Conservation (phyloP, 2,329 filamentous ascomycete genomes). For the Pezicula rhizophila region DNA sequence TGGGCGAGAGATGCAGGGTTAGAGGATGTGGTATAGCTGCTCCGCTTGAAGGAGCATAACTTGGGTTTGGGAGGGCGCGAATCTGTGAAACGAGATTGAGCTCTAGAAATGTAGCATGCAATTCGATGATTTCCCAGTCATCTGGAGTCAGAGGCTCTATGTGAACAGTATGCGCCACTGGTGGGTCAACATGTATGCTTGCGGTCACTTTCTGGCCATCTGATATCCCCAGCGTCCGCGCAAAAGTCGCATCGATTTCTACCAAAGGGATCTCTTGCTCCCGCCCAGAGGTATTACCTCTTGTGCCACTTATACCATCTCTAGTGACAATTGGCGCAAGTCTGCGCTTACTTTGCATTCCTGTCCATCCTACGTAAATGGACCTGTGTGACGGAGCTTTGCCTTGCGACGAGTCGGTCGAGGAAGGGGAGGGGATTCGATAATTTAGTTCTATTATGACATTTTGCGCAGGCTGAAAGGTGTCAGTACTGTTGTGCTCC, state of each 20-base stretch:
- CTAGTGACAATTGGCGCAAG: constrained; percentile 66
- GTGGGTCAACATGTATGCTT: constrained; percentile 80
- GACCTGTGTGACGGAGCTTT: constrained; percentile 54
- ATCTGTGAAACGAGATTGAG: constrained; percentile 91
- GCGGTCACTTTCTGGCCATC: constrained; percentile 75
- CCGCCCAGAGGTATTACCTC: constrained; percentile 48
- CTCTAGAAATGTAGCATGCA: constrained; percentile 93
- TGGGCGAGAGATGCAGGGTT: constrained; percentile 88
- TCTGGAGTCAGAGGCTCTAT: constrained; percentile 93
- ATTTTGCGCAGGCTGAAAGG: constrained; percentile 76
- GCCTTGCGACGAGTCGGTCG: constrained; percentile 36
- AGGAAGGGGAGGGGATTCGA: constrained; percentile 49
- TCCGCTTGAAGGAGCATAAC: constrained; percentile 47
- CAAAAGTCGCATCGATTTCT: constrained; percentile 84
- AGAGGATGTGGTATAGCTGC: constrained; percentile 65
- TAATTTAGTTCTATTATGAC: constrained; percentile 88
- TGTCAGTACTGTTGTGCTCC: constrained; percentile 7
- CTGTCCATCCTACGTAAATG: constrained; percentile 91
- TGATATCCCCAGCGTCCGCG: constrained; percentile 65
- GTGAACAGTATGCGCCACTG: constrained; percentile 86
- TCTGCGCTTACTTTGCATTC: constrained; percentile 89
- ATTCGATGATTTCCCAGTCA: constrained; percentile 98
- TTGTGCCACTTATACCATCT: constrained; percentile 60
- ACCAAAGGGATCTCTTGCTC: constrained; percentile 74
- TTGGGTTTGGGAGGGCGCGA: constrained; percentile 83